phyloP scores from a whole-genome alignment of 805 yeast genomes.

The Candida verbasci region DNA sequence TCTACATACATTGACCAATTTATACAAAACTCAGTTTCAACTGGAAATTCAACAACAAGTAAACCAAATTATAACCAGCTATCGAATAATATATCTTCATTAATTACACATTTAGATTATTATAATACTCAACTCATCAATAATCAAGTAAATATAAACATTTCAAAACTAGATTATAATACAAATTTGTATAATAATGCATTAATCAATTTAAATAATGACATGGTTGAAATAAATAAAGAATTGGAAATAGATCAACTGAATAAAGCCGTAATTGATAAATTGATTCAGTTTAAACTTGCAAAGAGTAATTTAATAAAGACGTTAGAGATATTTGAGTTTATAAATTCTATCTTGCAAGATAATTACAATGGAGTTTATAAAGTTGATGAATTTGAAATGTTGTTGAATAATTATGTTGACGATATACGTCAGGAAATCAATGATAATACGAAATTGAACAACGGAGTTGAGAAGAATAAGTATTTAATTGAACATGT shows the following conservation, averaged over 20 bases:
- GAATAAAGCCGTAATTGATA: slow-evolving; percentile 12
- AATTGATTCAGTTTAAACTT: slow-evolving; percentile 39
- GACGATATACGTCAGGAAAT: slow-evolving; percentile 44
- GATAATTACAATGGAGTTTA: slow-evolving; percentile 9
- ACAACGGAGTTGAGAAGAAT: slow-evolving; percentile 25
- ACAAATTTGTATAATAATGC: slow-evolving; percentile 57
- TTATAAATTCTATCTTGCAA: slow-evolving; percentile 17
- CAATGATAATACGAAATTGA: slow-evolving; percentile 21
- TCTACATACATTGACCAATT: slow-evolving; percentile 63
- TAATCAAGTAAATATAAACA: slow-evolving; percentile 40
- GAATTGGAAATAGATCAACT: slow-evolving; percentile 13
- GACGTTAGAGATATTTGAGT: slow-evolving; percentile 45
- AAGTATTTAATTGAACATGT: slow-evolving; percentile 25
- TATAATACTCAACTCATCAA: slow-evolving; percentile 55
- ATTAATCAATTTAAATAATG: slow-evolving; percentile 50
- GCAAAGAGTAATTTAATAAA: slow-evolving; percentile 43
- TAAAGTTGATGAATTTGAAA: slow-evolving; percentile 16
- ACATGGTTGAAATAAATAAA: slow-evolving; percentile 27
- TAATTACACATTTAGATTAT: slow-evolving; percentile 58
- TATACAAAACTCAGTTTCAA: no score
- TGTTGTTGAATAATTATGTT: slow-evolving; percentile 41
- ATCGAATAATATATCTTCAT: slow-evolving; percentile 45
- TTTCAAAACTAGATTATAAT: slow-evolving; percentile 63
- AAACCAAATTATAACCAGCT: no score
- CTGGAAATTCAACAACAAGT: no score